Evolutionary conservation across 176 grass and related monocot genomes (phyloP), one percentile per base, ranked within the genome.

Genomic region (Phoenix roebelenii): DNA sequence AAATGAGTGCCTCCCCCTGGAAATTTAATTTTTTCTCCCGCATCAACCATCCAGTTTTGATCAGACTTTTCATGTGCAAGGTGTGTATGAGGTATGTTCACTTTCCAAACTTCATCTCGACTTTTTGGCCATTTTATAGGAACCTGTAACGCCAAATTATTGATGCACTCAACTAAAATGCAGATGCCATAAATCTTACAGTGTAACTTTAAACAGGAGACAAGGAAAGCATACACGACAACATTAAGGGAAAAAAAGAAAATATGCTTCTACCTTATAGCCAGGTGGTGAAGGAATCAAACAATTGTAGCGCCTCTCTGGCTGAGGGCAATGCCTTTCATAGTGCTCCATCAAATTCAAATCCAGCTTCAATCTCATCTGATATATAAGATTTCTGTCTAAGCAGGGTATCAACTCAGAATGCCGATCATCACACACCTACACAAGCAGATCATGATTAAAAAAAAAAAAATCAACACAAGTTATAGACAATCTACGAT

Each of bases 91-190:
- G 92, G 92, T 69, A 96, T 96, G 62, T 96, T 96, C 74, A 80
- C 83, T 77, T 96, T 90, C 92, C 92, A 96, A 66, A 96, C 87
- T 61, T 90, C 73, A 69, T 96, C 92, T 39, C 92, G 71, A 70
- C 92, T 96, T 82, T 96, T 90, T 23, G 87, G 92, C 92, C 92
- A 96, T 74, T 96, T 96, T 77, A 96, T 85, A 49, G 83, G 92
- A 68, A 96, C 72, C 92, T 96, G 39, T n/a, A 85, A 77, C 72
- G 49, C 29, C 39, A 59, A 57, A 55, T 49, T 44, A 14, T 44
- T 14, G 10, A 44, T 44, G 35, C 35, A 44, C 35, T 14, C 35
- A 44, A 44, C 35, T 12, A 44, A 14, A 44, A 44, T 44, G 35
- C 35, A 44, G 35, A 44, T 44, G 35, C 7, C 35, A 44, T 44